phyloP scores from a whole-genome alignment of 2,329 filamentous ascomycete species.

The Trichoderma koningiopsis region DNA sequence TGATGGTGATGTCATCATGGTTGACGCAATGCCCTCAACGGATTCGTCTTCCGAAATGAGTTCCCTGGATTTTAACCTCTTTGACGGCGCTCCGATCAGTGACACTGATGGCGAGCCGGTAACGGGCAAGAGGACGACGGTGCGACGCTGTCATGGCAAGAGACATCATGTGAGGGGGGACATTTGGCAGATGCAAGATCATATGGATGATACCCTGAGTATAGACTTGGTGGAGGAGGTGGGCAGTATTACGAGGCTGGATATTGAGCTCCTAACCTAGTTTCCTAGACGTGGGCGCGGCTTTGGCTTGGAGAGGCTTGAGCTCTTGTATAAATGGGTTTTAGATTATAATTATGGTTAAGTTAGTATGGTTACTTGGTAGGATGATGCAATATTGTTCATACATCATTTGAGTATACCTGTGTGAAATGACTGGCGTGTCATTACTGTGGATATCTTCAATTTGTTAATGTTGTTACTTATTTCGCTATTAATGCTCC shows the following conservation, averaged over 20 bases:
- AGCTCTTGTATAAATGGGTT: not conserved
- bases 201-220: slow-evolving; percentile 32
- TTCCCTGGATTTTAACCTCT: slow-evolving; percentile 17
- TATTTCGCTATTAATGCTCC: not conserved
- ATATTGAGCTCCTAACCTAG: slow-evolving; percentile 39
- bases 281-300: not conserved
- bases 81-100: slow-evolving; percentile 17
- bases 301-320: not conserved
- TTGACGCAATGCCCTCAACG: slow-evolving; percentile 6
- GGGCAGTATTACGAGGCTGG: slow-evolving; percentile 42
- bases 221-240: slow-evolving; percentile 41
- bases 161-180: slow-evolving; percentile 12
- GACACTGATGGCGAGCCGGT: not conserved
- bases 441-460: not conserved
- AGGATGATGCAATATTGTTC: not conserved
- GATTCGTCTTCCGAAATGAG: slow-evolving; percentile 1
- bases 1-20: slow-evolving; percentile 39
- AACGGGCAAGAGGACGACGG: not conserved
- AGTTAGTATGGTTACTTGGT: not conserved
- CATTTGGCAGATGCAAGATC: slow-evolving; percentile 24
- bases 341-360: not conserved
- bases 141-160: not conserved
- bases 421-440: not conserved
- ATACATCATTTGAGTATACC: not conserved
- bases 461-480: too few relatives aligned